These are phyloP conservation scores for Crithidia brevicula DNA, from an alignment of 208 protist species.

Conservation along the genomic window DNA sequence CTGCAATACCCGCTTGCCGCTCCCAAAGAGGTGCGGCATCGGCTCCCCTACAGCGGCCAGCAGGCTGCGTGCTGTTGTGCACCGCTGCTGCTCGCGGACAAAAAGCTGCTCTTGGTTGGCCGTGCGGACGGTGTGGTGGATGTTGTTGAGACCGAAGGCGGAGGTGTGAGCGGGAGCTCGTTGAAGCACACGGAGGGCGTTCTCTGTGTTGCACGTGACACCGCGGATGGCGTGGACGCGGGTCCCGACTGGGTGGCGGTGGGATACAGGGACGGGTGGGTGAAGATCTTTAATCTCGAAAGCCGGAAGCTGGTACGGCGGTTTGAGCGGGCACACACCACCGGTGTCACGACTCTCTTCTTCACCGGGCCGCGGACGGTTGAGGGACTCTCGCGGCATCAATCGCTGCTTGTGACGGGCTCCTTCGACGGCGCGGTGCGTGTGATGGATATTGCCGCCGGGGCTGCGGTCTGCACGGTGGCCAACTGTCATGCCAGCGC, in stretches of 20 bases:
- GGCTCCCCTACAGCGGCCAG: conserved; percentile 41
- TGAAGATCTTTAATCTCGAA: conserved; percentile 80
- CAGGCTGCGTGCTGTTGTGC: conserved; percentile 38
- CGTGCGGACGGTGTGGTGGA: conserved; percentile 67
- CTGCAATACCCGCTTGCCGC: conserved; percentile 39
- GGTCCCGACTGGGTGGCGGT: conserved; percentile 63
- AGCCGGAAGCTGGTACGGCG: conserved; percentile 73
- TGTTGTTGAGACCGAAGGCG: conserved; percentile 44
- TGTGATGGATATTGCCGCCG: conserved; percentile 60
- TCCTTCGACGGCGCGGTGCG: conserved; percentile 72
- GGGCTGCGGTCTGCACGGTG: conserved; percentile 41
- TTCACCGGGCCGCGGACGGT: conserved; percentile 54
- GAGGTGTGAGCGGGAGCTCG: conserved; percentile 29
- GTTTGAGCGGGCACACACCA: conserved; percentile 62
- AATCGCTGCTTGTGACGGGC: conserved; percentile 55
- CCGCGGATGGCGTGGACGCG: conserved; percentile 15
- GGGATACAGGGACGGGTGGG: conserved; percentile 80
- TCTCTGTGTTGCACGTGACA: conserved; percentile 43
- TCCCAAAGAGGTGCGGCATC: conserved; percentile 35
- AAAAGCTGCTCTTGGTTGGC: conserved; percentile 52
- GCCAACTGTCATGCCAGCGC: conserved; percentile 57
- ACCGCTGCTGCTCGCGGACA: conserved; percentile 7
- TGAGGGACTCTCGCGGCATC: conserved; percentile 51
- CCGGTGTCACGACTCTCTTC: conserved; percentile 64
- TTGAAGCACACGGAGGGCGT: conserved; percentile 64